Percentiles rank a stretch among this genome's conserved stretches.
Conservation (phyloP, 805 yeast genomes). For the Candida coquimbonensis region DNA sequence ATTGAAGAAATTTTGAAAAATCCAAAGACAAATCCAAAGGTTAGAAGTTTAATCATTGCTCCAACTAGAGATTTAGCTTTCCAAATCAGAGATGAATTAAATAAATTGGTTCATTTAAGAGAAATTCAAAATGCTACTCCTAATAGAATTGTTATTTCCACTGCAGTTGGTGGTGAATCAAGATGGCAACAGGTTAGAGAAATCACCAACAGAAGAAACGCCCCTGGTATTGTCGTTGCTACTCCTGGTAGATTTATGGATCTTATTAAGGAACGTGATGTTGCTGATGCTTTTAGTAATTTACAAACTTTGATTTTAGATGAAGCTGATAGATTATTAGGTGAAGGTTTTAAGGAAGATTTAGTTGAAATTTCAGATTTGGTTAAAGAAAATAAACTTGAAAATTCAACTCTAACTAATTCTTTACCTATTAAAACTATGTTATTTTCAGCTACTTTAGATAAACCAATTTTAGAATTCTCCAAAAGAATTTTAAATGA, state of each 20-base stretch:
- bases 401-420: conserved; percentile 22
- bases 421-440: conserved; percentile 49
- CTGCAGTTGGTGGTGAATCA: conserved; percentile 65
- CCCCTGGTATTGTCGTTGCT: conserved; percentile 66
- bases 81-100: conserved; percentile 66
- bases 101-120: conserved; percentile 33
- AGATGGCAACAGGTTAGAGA: conserved; percentile 30
- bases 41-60: conserved; percentile 62
- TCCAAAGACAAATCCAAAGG: conserved; percentile 27
- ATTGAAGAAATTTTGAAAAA: conserved; percentile 46
- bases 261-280: conserved; percentile 40
- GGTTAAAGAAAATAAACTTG: conserved; percentile 31
- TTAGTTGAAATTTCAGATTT: conserved; percentile 49
- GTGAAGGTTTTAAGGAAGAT: conserved; percentile 69
- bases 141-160: conserved; percentile 33
- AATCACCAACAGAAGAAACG: conserved; percentile 22
- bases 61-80: conserved; percentile 91
- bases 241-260: conserved; percentile 86
- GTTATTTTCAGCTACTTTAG: conserved; percentile 85
- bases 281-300: conserved; percentile 39
- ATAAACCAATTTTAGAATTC: conserved; percentile 54
- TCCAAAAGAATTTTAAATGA: conserved; percentile 55
- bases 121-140: conserved; percentile 15
- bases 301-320: conserved; percentile 70
- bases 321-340: conserved; percentile 86